A percentile compares a stretch with the other conserved stretches of the same genome.
Evolutionary conservation across 2,329 filamentous ascomycete genomes (phyloP).

Genomic region (Ophiostoma tasmaniense): DNA sequence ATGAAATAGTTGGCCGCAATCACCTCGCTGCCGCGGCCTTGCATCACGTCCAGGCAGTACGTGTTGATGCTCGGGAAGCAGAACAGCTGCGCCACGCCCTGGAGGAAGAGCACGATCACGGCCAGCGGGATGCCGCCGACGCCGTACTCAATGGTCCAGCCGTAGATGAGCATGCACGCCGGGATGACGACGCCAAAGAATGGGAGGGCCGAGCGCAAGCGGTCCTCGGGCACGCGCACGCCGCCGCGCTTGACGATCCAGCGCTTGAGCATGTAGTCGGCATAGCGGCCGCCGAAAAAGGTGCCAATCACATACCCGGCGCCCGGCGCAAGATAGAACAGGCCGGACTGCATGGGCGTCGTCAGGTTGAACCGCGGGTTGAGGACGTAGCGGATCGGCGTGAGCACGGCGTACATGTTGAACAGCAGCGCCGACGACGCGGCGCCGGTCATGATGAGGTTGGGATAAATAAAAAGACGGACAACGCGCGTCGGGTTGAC

Average conservation of each 20-base stretch:
- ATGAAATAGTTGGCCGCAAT: slow-evolving; percentile 74
- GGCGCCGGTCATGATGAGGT: slow-evolving; percentile 50
- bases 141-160: slow-evolving; percentile 41
- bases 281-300: slow-evolving; percentile 60
- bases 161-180: slow-evolving; percentile 59
- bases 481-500: slow-evolving; percentile 52
- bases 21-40: slow-evolving; percentile 60
- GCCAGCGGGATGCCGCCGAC: slow-evolving; percentile 42
- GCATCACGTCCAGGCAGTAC: slow-evolving; percentile 77
- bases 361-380: slow-evolving; percentile 61
- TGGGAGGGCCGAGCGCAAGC: slow-evolving; percentile 51
- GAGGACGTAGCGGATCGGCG: slow-evolving; percentile 60
- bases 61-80: slow-evolving; percentile 63
- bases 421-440: slow-evolving; percentile 55
- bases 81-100: slow-evolving; percentile 60
- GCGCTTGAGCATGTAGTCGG: slow-evolving; percentile 54
- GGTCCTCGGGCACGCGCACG: slow-evolving; percentile 58
- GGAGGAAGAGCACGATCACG: slow-evolving; percentile 58
- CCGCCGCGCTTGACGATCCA: slow-evolving; percentile 48
- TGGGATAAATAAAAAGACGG: slow-evolving; percentile 53
- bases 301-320: slow-evolving; percentile 58
- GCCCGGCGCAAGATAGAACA: slow-evolving; percentile 65
- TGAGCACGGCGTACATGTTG: slow-evolving; percentile 64
- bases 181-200: slow-evolving; percentile 56
- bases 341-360: slow-evolving; percentile 52